Evolutionary conservation across 768 basidiomycete genomes (phyloP), one percentile per base, ranked within the genome.

Genomic region (Tulasnella sp.): DNA sequence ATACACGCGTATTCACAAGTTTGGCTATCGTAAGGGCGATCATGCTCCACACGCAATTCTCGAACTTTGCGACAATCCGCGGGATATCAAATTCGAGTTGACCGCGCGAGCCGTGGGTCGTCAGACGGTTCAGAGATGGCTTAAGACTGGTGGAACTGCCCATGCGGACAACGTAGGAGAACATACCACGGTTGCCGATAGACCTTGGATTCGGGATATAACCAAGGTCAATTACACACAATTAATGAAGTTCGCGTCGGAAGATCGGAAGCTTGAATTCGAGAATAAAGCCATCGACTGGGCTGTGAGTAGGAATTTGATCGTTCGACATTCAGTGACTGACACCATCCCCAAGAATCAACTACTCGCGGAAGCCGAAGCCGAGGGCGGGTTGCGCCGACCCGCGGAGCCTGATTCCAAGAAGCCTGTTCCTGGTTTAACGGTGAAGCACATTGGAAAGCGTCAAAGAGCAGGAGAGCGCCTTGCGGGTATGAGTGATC

Each of bases 31-130:
- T 6, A 87, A 86, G 77, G 96, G 96, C 18, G 98, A 99, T 86
- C 94, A 96, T 81, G 98, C 98, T 35, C 95, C 96, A 1, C 88
- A 91, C 81, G 96, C 96, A 4, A 90, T 99, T 80, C 84, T 99
- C 67, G 94, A 97, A 83, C 87, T 99, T n/a, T 96, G 99, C 40
- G 98, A 99, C 86, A 93, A 93, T 82, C 94, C 95, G 20, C 87
- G 89, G 78, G 98, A 99, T 85, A 85, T 98, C 61, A 90, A 91
- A 79, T 93, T 91, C 83, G 95, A 96, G 83, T 90, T 96, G 87
- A 92, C 93, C 20, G 93, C 97, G 32, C 90, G 94, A 75, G 90
- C 94, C 1, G 88, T 96, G 40, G 98, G 95, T 0, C 90, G 93
- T 87, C 96, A 99, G 78, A 77, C 75, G 51, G 75, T 74, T 18